These are phyloP conservation scores for Lichtheimia hyalospora DNA, from an alignment of 371 early-diverging fungal species.

Conservation along the genomic window DNA sequence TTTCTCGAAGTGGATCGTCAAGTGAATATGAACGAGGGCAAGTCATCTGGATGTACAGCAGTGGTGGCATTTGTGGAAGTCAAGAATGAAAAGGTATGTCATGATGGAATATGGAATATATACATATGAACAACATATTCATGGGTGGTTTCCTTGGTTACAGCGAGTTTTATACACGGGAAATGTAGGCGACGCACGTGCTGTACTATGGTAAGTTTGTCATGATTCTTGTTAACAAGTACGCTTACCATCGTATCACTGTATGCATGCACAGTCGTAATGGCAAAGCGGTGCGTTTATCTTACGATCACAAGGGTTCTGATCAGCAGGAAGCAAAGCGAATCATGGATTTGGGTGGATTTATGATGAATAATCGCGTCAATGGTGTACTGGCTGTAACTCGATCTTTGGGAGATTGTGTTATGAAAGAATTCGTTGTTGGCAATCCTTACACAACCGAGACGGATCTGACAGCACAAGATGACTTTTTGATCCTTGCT, in stretches of 20 bases:
- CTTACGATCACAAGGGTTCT: conserved; percentile 97
- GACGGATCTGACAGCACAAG: conserved; percentile 70
- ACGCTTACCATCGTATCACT: background rate
- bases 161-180: conserved; percentile 89
- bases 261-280: conserved; percentile 55
- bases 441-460: conserved; percentile 95
- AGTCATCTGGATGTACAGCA: conserved; percentile 92
- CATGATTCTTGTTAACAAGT: background rate
- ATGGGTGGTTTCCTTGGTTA: background rate
- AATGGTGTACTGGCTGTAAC: conserved; percentile 98
- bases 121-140: background rate
- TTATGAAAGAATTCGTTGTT: conserved; percentile 95
- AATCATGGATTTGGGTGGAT: conserved; percentile 91
- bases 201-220: conserved; percentile 74
- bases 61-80: conserved; percentile 76
- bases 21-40: conserved; percentile 69
- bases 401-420: conserved; percentile 91
- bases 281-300: conserved; percentile 84
- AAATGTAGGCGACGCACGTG: conserved; percentile 96
- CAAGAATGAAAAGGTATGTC: conserved; percentile 37
- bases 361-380: conserved; percentile 96
- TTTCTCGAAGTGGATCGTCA: conserved; percentile 84
- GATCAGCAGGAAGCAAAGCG: conserved; percentile 87
- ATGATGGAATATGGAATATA: background rate
- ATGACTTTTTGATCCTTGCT: conserved; percentile 89